Conservation (phyloP, 2,329 filamentous ascomycete genomes). For the Ilyonectria sp. region DNA sequence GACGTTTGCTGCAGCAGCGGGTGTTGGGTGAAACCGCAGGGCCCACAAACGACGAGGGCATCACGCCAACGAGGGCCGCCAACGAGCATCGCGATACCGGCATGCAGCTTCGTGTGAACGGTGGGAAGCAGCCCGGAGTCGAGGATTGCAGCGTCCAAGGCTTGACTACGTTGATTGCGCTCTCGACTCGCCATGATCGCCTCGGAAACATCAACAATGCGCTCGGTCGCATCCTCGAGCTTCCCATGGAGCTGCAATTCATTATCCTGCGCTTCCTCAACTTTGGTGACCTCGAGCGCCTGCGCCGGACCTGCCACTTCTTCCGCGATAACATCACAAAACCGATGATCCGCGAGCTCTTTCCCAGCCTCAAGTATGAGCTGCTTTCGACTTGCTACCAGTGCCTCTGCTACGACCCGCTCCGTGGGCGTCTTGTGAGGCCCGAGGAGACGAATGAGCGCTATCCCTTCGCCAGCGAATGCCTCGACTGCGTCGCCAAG, state of each 20-base stretch:
- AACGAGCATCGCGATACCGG: background rate
- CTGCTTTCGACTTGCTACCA: constrained; percentile 58
- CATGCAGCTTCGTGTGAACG: background rate
- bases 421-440: constrained; percentile 52
- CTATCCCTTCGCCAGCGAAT: constrained; percentile 58
- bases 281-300: constrained; percentile 60
- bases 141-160: constrained; percentile 23
- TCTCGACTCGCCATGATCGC: constrained; percentile 24
- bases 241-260: constrained; percentile 61
- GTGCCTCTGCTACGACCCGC: constrained; percentile 55
- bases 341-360: constrained; percentile 53
- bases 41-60: constrained; percentile 1
- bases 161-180: constrained; percentile 24
- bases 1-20: constrained; percentile 17
- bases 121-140: background rate
- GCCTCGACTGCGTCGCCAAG: constrained; percentile 57
- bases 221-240: constrained; percentile 48
- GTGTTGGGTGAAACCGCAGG: constrained; percentile 14
- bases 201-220: constrained; percentile 12
- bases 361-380: constrained; percentile 51
- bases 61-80: background rate
- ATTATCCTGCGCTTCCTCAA: constrained; percentile 57
- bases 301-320: constrained; percentile 58
- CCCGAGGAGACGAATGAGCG: constrained; percentile 48
- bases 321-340: constrained; percentile 55